Evolutionary conservation across 805 yeast species (phyloP), one percentile per base, ranked within the genome.

Genomic region (Monosporozyma solicola): DNA sequence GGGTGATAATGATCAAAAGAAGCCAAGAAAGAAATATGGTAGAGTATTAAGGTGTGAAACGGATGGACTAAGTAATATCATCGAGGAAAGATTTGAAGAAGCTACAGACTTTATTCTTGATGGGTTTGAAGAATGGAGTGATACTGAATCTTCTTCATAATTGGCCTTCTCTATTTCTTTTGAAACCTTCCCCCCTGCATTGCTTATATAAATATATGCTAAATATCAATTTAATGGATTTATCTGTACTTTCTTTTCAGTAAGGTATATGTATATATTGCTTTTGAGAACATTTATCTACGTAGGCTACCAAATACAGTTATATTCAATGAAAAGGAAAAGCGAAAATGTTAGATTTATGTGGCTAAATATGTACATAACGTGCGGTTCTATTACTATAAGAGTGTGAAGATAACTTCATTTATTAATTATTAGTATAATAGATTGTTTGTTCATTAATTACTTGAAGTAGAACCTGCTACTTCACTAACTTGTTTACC

Each of bases 21-120:
- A 84, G 64, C 96, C 96, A 41, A 80, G 98, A 65, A 83, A 87
- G 68, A 92, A 90, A 68, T 89, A 83, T 63, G 99, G 99, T 24
- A 78, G 97, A 55, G 96, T 94, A 2, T 69, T 91, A 51, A 81
- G 84, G 60, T 79, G 94, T 5, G 82, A 82, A 46, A 58, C 75
- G 27, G 92, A 85, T 60, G 90, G 92, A 1, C 64, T 91, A 54
- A 84, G 82, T 71, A 86, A 85, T 55, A 80, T 88, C 13, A 77
- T 89, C 51, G 83, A 82, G 55, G 97, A 88, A 65, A 75, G 90
- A 64, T 87, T 87, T 59, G 89, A 85, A 32, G 97, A 90, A 62
- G 87, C 91, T 1, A 77, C 86, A 16, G 96, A 88, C 62, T 91
- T 89, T 64, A 80, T 92, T 41, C 70, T 84, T 57, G 95, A 87